phyloP scores from a whole-genome alignment of 495 filamentous ascomycete species.

The Cudoniella acicularis region DNA sequence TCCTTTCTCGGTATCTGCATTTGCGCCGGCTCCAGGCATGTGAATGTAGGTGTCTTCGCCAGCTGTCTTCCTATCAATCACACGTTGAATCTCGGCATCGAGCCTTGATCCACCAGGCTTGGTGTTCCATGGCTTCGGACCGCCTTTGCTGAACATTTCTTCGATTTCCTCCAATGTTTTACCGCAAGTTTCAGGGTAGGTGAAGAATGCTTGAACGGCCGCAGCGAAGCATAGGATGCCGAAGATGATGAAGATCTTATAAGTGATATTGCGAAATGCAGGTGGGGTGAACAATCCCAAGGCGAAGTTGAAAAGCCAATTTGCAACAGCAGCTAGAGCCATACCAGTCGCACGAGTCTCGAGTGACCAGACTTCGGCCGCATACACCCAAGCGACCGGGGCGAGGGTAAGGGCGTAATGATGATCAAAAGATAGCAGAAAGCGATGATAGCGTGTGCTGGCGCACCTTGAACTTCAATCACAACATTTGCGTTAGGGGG shows the following conservation, averaged over 20 bases:
- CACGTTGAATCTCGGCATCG: slow-evolving; percentile 39
- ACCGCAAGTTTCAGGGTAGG: slow-evolving; percentile 68
- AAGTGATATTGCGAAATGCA: slow-evolving; percentile 67
- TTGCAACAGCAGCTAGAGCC: slow-evolving; percentile 60
- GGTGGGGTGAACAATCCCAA: slow-evolving; percentile 68
- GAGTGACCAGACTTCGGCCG: slow-evolving; percentile 70
- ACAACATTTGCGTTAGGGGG: slow-evolving; percentile 59
- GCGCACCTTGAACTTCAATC: slow-evolving; percentile 54
- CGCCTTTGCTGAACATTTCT: slow-evolving; percentile 53
- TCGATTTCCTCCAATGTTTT: slow-evolving; percentile 72
- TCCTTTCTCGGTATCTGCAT: slow-evolving; percentile 4
- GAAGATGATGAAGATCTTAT: slow-evolving; percentile 73
- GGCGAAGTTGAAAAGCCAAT: slow-evolving; percentile 78
- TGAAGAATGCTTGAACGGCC: slow-evolving; percentile 60
- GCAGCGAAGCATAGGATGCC: slow-evolving; percentile 64
- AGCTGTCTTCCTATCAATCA: slow-evolving; percentile 23
- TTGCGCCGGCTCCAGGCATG: slow-evolving; percentile 5
- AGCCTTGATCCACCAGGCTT: slow-evolving; percentile 49
- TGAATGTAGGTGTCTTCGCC: slow-evolving; percentile 11
- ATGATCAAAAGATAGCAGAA: slow-evolving; percentile 70
- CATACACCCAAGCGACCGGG: slow-evolving; percentile 71
- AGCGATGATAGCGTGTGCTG: slow-evolving; percentile 66
- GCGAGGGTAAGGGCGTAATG: slow-evolving; percentile 69
- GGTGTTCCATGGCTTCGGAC: slow-evolving; percentile 55
- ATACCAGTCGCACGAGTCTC: slow-evolving; percentile 72